Conservation (phyloP, 2,329 filamentous ascomycete genomes). For the Eurotiales sp. region DNA sequence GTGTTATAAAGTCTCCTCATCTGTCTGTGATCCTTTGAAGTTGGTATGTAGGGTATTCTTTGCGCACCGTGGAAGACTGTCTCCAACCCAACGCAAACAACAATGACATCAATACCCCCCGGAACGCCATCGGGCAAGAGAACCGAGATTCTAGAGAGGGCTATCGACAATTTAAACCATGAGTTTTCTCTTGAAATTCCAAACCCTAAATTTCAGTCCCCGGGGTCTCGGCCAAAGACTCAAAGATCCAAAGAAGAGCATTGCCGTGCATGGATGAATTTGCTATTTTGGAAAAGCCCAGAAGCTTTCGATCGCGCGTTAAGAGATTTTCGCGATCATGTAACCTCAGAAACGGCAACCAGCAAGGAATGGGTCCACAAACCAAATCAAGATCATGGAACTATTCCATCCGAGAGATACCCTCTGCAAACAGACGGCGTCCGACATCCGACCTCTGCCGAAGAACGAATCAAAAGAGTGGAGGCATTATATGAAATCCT, state of each 20-base stretch:
- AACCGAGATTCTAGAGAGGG: slow-evolving; percentile 6
- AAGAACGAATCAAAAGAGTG: slow-evolving; percentile 25
- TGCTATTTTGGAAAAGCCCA: slow-evolving; percentile 9
- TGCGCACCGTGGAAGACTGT: neutral
- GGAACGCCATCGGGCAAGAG: slow-evolving; percentile 11
- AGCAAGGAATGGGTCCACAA: slow-evolving; percentile 22
- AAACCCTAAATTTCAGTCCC: slow-evolving; percentile 12
- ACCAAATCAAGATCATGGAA: slow-evolving; percentile 25
- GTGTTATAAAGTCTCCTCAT: too few relatives aligned
- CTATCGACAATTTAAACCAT: slow-evolving; percentile 12
- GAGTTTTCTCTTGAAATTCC: slow-evolving; percentile 12
- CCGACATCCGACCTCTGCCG: slow-evolving; percentile 15
- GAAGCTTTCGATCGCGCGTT: slow-evolving; percentile 9
- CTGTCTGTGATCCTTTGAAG: neutral
- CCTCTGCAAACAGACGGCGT: slow-evolving; percentile 18
- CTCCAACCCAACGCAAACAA: neutral
- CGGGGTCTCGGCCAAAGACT: slow-evolving; percentile 2
- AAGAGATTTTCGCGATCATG: slow-evolving; percentile 6
- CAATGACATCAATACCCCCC: neutral
- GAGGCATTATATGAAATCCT: slow-evolving; percentile 27
- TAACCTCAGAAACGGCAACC: neutral
- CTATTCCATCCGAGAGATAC: slow-evolving; percentile 19
- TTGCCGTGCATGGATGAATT: slow-evolving; percentile 8
- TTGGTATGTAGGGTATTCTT: too few relatives aligned
- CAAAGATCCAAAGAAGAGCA: slow-evolving; percentile 12